A percentile compares a stretch with the other conserved stretches of the same genome.
Conservation (phyloP, 2,329 filamentous ascomycete species). For the Neopestalotiopsis sp. region DNA sequence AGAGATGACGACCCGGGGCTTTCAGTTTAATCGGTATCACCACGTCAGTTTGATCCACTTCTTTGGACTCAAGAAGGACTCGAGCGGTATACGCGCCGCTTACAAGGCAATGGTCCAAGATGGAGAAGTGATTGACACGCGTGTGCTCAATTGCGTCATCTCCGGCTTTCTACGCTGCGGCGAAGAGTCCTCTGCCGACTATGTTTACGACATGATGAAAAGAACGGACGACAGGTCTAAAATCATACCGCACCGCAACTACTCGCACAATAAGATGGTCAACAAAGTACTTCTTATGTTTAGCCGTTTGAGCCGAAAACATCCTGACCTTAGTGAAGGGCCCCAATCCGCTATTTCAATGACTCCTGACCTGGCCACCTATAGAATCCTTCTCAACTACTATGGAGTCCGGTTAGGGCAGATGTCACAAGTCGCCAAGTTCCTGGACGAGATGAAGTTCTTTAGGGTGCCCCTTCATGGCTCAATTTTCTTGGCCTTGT, state of each 20-base stretch:
- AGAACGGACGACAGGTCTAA: conserved; percentile 50
- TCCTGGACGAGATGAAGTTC: conserved; percentile 81
- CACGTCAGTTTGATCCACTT: conserved; percentile 84
- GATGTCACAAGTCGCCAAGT: conserved; percentile 70
- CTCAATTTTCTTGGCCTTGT: conserved; percentile 78
- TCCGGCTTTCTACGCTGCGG: conserved; percentile 76
- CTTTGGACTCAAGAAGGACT: conserved; percentile 77
- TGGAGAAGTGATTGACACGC: conserved; percentile 87
- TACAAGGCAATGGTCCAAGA: conserved; percentile 85
- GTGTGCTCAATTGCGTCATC: conserved; percentile 87
- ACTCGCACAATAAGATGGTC: conserved; percentile 54
- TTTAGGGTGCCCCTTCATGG: conserved; percentile 74
- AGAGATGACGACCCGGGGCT: conserved; percentile 76
- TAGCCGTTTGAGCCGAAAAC: conserved; percentile 56
- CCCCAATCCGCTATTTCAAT: conserved; percentile 70
- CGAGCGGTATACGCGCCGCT: conserved; percentile 73
- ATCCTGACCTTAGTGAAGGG: conserved; percentile 57
- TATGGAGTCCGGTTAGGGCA: conserved; percentile 73
- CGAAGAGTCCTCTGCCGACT: conserved; percentile 77
- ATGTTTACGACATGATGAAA: conserved; percentile 88
- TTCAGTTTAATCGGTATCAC: conserved; percentile 78
- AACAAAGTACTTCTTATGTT: conserved; percentile 65
- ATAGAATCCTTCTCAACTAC: conserved; percentile 78
- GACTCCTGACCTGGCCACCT: conserved; percentile 79
- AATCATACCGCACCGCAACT: conserved; percentile 50